Base-by-base conservation (phyloP, 2,329 filamentous ascomycete genomes). In the Fusarium coffeatum region DNA sequence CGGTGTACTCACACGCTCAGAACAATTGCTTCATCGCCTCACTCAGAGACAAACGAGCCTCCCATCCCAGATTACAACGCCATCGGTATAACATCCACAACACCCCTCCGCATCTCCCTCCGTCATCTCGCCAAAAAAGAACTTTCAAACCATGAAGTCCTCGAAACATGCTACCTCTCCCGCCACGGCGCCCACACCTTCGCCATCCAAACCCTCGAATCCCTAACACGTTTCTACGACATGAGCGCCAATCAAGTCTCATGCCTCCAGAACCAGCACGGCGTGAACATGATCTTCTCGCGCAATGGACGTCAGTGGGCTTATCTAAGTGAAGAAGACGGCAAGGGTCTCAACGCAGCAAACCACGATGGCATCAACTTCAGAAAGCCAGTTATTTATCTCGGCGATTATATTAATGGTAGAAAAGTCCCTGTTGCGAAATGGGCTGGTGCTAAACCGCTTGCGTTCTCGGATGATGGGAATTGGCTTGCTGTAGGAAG, bases 171-270 rank as follows among this genome's bases (percentile, higher is more conserved):
- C 7, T 74, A 71, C 11, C 62, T 76, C 50, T n/a, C 27, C 6
- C 74, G 72, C 40, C 67, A 69, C 27, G 47, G 43, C 32, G 42
- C 62, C 8, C 62, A 66, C 22, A 58, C 68, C 30, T 73, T 76
- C 28, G 71, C 74, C 42, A 66, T 70, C 23, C 69, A 68, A 12
- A 74, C 72, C 32, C 72, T 76, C 55, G 72, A 71, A 47, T 63
- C 73, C 0, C 74, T 71, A 2, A 76, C 73, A 3, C 71, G 71
- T 8, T 76, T 76, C 64, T 76, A 69, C 55, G 71, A 76, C 63
- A 55, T 55, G 22, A 51, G 55, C 23, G 74, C 55, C 25, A 74
- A 64, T 46, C 69, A 74, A 20, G 68, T 74, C 3, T 68, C 68
- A 2, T 60, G 49, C 8, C 25, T 74, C 0, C 59, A 64, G 28